Base-by-base conservation (phyloP, 371 early-diverging fungal genomes). In the Rhizopus sp. region DNA sequence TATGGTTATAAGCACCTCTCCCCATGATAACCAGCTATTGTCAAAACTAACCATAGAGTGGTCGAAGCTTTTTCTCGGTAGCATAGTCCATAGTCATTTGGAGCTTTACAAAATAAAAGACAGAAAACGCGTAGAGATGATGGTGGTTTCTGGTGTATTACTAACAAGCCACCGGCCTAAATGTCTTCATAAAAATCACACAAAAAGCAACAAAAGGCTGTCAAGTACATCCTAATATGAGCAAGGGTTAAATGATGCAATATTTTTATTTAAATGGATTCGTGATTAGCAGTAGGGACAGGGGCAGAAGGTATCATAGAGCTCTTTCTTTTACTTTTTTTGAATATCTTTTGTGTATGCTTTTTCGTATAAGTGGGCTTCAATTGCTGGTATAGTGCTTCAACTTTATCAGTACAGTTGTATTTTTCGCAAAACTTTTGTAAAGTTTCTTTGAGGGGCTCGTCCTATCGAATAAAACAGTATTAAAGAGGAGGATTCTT, bases 51-150 rank as follows among this genome's bases (percentile, higher is more conserved):
- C 79, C 79, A 54, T 80, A 80, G 46, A 80, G 68, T 50, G 80
- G 77, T 23, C 77, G 63, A 9, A 80, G 55, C 51, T 73, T 75
- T 49, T 75, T 77, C 37, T 80, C 80, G 9, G 73, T 72, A 23
- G 66, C 52, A 57, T 77, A 72, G 49, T 76, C 76, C 51, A 68
- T 48, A 23, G 47, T 15, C 35, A 60, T 48, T 16, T 30, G 29
- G 9, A 39, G 7, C 15, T 35, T 17, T 35, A 16, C 12, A 39
- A 30, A 40, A 40, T 40, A n/a, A 51, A 38, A 38, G 10, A 55
- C 29, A 41, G 8, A 37, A 40, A 31, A 52, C 12, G 30, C 8
- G 41, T 41, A 39, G 33, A 35, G 53, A 29, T 37, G 15, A 41
- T 50, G 50, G 3, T 35, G 3, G 17, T 9, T 37, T 9, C 32